phyloP scores from a whole-genome alignment of 1,284 basidiomycete genomes.

The Marasmius sp. region DNA sequence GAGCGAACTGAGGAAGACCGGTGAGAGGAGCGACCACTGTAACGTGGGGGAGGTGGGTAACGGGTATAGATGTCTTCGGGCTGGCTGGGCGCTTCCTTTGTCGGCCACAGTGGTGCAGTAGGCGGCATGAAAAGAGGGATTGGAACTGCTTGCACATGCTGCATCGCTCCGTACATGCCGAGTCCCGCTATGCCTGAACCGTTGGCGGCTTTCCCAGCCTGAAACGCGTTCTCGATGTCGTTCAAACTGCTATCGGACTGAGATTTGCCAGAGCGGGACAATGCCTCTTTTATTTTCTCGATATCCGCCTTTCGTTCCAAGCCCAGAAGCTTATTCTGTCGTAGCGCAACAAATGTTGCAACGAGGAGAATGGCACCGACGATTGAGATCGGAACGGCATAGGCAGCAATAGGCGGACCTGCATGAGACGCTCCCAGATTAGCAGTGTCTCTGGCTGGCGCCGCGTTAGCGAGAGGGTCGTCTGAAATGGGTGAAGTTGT shows the following conservation, averaged over 20 bases:
- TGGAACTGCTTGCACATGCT: constrained; percentile 4
- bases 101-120: not conserved
- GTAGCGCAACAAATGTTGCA: constrained; percentile 31
- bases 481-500: not conserved
- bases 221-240: constrained; percentile 9
- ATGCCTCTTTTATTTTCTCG: constrained; percentile 8
- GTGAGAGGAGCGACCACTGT: constrained; percentile 2
- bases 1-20: not conserved
- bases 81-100: not conserved
- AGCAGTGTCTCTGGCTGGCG: constrained; percentile 8
- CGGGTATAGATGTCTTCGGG: not conserved
- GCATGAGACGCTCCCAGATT: constrained; percentile 25
- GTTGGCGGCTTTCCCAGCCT: not conserved
- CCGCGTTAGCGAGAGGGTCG: not conserved
- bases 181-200: not conserved
- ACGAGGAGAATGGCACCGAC: constrained; percentile 39
- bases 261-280: constrained; percentile 1
- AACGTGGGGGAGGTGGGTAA: not conserved
- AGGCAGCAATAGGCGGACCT: constrained; percentile 37
- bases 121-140: constrained; percentile 16
- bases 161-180: not conserved
- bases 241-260: constrained; percentile 3
- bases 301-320: constrained; percentile 11
- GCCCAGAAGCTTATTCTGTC: constrained; percentile 22
- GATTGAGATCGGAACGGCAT: constrained; percentile 45